Percentiles rank a stretch among this genome's conserved stretches.
These are phyloP conservation scores for Gossypium arboreum DNA, from an alignment of 345 rosid species.

Conservation along the genomic window DNA sequence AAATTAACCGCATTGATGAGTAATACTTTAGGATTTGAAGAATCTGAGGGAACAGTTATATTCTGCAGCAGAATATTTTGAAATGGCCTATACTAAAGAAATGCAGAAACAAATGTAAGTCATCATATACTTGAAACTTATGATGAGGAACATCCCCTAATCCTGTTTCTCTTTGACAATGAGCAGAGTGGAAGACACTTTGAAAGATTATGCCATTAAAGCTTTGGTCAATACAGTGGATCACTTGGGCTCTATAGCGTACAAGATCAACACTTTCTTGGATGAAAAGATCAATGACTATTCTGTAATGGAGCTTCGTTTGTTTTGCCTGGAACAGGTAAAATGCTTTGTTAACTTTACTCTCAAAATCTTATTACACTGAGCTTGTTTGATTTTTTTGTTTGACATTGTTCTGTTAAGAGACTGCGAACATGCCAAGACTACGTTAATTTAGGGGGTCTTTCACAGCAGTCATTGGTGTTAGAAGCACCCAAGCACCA, in stretches of 20 bases:
- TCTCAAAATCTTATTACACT: background rate
- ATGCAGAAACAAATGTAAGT: conserved; percentile 66
- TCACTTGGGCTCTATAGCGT: conserved; percentile 83
- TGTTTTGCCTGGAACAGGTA: conserved; percentile 63
- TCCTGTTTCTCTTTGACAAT: conserved; percentile 1
- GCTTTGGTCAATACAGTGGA: conserved; percentile 78
- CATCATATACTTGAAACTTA: background rate
- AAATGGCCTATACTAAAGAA: conserved; percentile 47
- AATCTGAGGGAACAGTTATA: conserved; percentile 63
- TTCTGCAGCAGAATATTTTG: conserved; percentile 70
- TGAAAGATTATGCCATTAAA: conserved; percentile 67
- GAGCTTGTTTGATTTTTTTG: background rate
- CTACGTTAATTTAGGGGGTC: conserved; percentile 42
- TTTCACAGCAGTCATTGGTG: conserved; percentile 42
- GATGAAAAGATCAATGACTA: conserved; percentile 47
- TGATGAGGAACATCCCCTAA: background rate
- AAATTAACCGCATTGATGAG: background rate
- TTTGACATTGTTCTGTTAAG: conserved; percentile 23
- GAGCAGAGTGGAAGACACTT: conserved; percentile 50
- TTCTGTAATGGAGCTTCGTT: conserved; percentile 45
- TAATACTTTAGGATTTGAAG: conserved; percentile 61
- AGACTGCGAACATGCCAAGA: conserved; percentile 55
- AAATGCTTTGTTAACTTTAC: background rate
- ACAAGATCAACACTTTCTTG: conserved; percentile 48
- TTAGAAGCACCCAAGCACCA: conserved; percentile 48